Percentiles rank a stretch among this genome's conserved stretches.
These are phyloP conservation scores for Aegilops speltoides DNA, from an alignment of 176 grass and related monocot species.

Conservation along the genomic window DNA sequence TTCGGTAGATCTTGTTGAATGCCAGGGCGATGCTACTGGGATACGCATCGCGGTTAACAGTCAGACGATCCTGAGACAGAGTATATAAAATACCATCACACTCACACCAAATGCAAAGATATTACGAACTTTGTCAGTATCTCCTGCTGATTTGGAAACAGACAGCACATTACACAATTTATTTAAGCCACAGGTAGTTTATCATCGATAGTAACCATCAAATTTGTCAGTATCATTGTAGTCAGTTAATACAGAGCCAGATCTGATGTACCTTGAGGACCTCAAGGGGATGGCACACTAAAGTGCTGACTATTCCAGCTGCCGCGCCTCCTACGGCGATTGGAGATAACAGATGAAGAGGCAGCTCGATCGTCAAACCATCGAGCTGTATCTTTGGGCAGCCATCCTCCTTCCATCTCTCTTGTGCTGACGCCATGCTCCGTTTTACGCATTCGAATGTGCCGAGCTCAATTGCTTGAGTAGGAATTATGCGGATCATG, in stretches of 20 bases:
- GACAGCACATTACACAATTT: not conserved
- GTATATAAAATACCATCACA: not conserved
- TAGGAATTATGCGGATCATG: slow-evolving; percentile 68
- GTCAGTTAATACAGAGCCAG: not conserved
- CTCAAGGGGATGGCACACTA: slow-evolving; percentile 73
- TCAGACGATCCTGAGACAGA: slow-evolving; percentile 64
- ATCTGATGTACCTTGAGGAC: slow-evolving; percentile 62
- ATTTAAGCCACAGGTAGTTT: not conserved
- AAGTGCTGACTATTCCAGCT: slow-evolving; percentile 63
- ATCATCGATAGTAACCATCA: not conserved
- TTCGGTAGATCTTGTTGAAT: slow-evolving; percentile 56
- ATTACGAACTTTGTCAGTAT: not conserved
- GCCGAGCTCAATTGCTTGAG: slow-evolving; percentile 70
- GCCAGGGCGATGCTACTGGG: slow-evolving; percentile 69
- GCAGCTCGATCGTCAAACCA: slow-evolving; percentile 38
- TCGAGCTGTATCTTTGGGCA: slow-evolving; percentile 36
- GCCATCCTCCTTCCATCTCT: slow-evolving; percentile 50
- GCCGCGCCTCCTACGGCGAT: slow-evolving; percentile 63
- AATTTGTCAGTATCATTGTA: not conserved
- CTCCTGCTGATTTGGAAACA: not conserved
- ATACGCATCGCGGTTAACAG: slow-evolving; percentile 58
- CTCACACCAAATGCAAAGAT: not conserved
- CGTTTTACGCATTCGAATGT: slow-evolving; percentile 72
- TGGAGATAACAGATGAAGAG: slow-evolving; percentile 51
- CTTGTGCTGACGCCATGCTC: slow-evolving; percentile 40